Evolutionary conservation across 75 land plant species (phyloP).

Genomic region (Larix kaempferi): DNA sequence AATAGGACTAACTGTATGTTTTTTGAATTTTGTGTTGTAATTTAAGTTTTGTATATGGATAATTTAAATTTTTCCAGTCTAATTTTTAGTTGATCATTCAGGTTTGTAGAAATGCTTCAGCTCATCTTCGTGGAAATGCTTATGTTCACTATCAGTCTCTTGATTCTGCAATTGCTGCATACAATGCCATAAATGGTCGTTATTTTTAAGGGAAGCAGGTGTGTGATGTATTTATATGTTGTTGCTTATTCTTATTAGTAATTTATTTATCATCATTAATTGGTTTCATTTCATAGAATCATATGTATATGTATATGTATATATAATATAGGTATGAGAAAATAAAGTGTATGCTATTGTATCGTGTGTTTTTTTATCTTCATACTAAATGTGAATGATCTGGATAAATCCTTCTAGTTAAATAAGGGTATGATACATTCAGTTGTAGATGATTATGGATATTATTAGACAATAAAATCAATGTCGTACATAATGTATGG

Average conservation of each 20-base stretch:
- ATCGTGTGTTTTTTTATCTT: no score
- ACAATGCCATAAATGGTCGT: constrained; percentile 81
- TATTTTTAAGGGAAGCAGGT: constrained; percentile 97
- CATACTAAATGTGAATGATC: no score
- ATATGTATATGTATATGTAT: no score
- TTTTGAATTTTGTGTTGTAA: not conserved
- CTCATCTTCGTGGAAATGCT: constrained; percentile 94
- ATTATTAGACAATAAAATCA: no score
- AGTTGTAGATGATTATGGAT: no score
- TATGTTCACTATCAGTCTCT: constrained; percentile 85
- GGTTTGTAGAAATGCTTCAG: constrained; percentile 91
- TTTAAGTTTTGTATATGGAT: not conserved
- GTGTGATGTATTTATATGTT: not conserved
- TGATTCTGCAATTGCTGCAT: constrained; percentile 84
- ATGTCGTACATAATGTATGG: no score
- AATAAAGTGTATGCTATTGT: no score
- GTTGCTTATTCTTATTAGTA: not conserved
- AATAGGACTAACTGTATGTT: not conserved
- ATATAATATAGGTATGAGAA: no score
- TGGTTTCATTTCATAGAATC: no score
- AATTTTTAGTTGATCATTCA: constrained; percentile 17
- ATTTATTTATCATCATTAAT: no score
- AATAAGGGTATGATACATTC: no score
- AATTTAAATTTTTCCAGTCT: not conserved
- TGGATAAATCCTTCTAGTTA: no score